These are phyloP conservation scores for Curvularia lunata DNA, from an alignment of 2,329 filamentous ascomycete species.

Conservation along the genomic window DNA sequence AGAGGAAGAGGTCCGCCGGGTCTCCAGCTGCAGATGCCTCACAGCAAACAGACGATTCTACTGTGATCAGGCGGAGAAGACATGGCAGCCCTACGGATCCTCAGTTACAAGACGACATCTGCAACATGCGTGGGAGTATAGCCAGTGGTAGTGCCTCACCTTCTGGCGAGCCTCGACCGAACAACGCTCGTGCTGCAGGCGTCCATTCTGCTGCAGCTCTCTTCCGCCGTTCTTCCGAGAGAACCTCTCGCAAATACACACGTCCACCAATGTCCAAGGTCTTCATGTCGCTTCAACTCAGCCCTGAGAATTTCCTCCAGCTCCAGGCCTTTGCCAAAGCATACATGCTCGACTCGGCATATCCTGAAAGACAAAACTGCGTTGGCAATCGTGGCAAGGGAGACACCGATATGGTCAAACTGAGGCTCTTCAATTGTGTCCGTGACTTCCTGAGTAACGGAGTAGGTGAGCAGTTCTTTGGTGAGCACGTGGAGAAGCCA, in stretches of 20 bases:
- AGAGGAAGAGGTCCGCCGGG: constrained; percentile 35
- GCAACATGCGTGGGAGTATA: constrained; percentile 4
- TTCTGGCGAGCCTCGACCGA: constrained; percentile 26
- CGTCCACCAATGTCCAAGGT: constrained; percentile 65
- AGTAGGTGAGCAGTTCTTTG: constrained; percentile 60
- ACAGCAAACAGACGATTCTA: constrained; percentile 9
- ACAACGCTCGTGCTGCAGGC: constrained; percentile 57
- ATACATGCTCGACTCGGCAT: constrained; percentile 63
- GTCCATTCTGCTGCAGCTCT: constrained; percentile 60
- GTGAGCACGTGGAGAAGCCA: constrained; percentile 43
- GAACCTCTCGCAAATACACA: constrained; percentile 62
- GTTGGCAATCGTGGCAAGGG: constrained; percentile 63
- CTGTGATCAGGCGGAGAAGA: constrained; percentile 32
- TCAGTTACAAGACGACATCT: constrained; percentile 15
- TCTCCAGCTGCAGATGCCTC: constrained; percentile 14
- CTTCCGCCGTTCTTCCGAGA: constrained; percentile 52
- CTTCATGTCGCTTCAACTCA: constrained; percentile 62
- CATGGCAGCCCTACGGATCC: constrained; percentile 26
- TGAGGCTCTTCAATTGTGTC: constrained; percentile 63
- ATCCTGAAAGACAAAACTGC: constrained; percentile 63
- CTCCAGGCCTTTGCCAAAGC: constrained; percentile 62
- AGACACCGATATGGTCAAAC: constrained; percentile 63
- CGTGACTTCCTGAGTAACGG: constrained; percentile 60
- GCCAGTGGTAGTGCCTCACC: constrained; percentile 20
- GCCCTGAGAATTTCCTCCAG: constrained; percentile 62